Conservation (phyloP, 164 flowering plant genomes). For the Aristolochia contorta region DNA sequence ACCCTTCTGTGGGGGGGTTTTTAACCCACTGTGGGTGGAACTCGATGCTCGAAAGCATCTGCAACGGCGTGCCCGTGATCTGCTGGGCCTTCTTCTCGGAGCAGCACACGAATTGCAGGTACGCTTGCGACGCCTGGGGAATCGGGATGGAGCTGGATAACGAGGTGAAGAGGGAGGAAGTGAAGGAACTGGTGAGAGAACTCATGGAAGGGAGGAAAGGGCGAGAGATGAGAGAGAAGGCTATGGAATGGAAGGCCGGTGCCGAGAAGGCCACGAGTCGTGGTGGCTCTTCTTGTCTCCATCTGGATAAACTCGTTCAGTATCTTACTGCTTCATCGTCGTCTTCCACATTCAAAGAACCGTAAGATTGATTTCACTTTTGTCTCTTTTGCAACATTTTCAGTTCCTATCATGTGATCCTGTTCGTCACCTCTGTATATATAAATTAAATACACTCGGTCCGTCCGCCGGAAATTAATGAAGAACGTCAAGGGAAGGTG, state of each 20-base stretch:
- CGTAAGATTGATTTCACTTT: too few relatives aligned
- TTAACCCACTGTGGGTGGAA: slow-evolving; percentile 38
- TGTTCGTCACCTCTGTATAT: too few relatives aligned
- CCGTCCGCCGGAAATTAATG: too few relatives aligned
- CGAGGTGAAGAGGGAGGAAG: slow-evolving; percentile 16
- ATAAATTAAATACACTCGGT: too few relatives aligned
- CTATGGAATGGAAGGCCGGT: slow-evolving; percentile 12
- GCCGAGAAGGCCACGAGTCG: slow-evolving; percentile 12
- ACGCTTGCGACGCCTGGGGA: slow-evolving; percentile 17
- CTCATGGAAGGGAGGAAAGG: slow-evolving; percentile 26
- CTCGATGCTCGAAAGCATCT: slow-evolving; percentile 19
- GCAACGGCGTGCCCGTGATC: slow-evolving; percentile 21
- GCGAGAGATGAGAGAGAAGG: slow-evolving; percentile 16
- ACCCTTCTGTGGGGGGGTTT: slow-evolving; percentile 28
- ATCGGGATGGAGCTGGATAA: slow-evolving; percentile 18
- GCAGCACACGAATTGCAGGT: slow-evolving; percentile 20
- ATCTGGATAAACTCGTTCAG: slow-evolving; percentile 17
- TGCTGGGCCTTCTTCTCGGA: slow-evolving; percentile 28
- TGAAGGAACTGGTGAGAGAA: slow-evolving; percentile 18
- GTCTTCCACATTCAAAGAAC: too few relatives aligned
- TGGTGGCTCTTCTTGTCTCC: slow-evolving; percentile 13
- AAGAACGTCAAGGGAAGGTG: too few relatives aligned
- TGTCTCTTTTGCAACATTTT: too few relatives aligned
- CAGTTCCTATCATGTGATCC: too few relatives aligned
- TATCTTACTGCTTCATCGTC: not conserved